Base-by-base conservation (phyloP, 1,284 basidiomycete species). In the Malassezia caprae region DNA sequence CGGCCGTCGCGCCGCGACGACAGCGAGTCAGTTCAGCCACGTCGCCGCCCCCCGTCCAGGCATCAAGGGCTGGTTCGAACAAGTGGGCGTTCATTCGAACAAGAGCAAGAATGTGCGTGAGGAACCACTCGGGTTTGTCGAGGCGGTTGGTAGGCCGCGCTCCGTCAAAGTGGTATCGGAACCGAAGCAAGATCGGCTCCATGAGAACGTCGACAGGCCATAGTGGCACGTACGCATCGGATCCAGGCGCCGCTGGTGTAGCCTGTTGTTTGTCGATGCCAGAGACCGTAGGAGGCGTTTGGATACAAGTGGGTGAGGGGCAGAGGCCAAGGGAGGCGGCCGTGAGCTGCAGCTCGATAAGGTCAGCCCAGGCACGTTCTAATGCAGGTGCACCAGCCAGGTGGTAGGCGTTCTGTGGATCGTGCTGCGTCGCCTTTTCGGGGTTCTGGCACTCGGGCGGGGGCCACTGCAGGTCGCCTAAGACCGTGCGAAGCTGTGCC, bases 81-180 rank as follows among this genome's bases (percentile, higher is more conserved):
- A 19, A 79, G 69, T 31, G 82, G 79, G 63, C 30, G 80, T 70
- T 64, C 8, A 63, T 44, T 12, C 54, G 58, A n/a, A 74, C 45
- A 10, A 74, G 62, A 65, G 94, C 88, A 26, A 88, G 79, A 15
- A 96, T 80, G 73, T 96, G 88, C 2, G 88, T 85, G 66, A 98
- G 87, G 66, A 88, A 96, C 89, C 93, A 98, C 75, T 96, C 94
- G 0, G 93, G 93, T 87, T 67, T 98, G 78, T 96, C 93, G 6
- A 93, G 76, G 44, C 89, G 81, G 75, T 96, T 98, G 0, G 93
- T 98, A 59, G 84, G 82, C 31, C 88, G 80, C 12, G 82, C 79
- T 0, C 87, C 83, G 60, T 96, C 90, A 66, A 98, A 98, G 70
- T 99, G 94, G 74, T 87, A 99, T 65, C 86, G 88, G 79, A 96